Evolutionary conservation across 352 stramenopile genomes (phyloP), one percentile per base, ranked within the genome.

Genomic region (Thalassiosira pacifica): DNA sequence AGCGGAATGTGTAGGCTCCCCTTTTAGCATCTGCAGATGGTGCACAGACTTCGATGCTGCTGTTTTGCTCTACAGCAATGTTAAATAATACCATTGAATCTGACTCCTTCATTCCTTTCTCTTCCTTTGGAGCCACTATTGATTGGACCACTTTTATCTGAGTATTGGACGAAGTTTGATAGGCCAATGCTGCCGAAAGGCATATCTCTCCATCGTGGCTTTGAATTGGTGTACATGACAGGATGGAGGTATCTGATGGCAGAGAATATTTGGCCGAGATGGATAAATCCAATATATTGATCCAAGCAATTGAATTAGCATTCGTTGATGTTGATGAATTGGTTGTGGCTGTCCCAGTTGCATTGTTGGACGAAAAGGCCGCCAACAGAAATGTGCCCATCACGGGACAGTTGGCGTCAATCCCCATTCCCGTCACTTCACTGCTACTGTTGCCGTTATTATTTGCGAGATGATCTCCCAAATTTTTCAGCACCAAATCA

Each of bases 401-500:
- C 29, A 37, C 69, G 13, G 10, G 22, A 22, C 22, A 42, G 26
- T 85, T 91, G 42, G 27, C 69, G 76, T 79, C 85, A 59, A 85
- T 92, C 63, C 48, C 85, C 88, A 80, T 83, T 26, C 64, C 79
- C 52, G 80, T 52, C 74, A 67, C 22, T n/a, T 31, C 69, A 18
- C 29, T 63, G 26, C 10, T 63, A 29, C 29, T 57, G 59, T 48
- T 48, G 40, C 40, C 40, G 40, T 48, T 48, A 48, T 48, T 48
- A 16, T 48, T 48, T 6, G 6, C 40, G 24, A 65, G 24, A 65
- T 87, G 37, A 27, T 85, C 32, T 22, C 85, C 34, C 22, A 90
- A 72, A 74, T 86, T 32, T 19, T 87, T 53, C 16, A 87, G 76
- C 34, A 93, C 69, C 22, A 89, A 45, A n/a, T 34, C 72, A 27